Base-by-base conservation (phyloP, 2,329 filamentous ascomycete species). In the Neoascochyta sp. region DNA sequence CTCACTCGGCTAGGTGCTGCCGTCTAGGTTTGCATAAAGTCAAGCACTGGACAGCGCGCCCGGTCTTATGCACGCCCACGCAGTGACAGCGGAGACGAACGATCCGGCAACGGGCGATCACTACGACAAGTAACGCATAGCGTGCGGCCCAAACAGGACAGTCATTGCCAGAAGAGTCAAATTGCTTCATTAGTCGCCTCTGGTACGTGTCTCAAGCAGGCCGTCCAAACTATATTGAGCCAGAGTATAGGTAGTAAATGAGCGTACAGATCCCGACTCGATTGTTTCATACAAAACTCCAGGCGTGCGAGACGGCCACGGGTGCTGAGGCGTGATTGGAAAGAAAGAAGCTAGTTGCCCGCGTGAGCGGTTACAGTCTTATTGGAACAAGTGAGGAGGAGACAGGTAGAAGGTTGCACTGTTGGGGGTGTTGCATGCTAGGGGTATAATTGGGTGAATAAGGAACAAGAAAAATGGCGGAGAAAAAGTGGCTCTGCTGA, bases 341-440 rank as follows among this genome's bases (percentile, higher is more conserved):
- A 27, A 43, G 31, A 46, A 51, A 60, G 39, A 44, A 49, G 39
- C 28, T 52, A 51, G 34, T 54, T 41, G 47, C 54, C 61, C 60
- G 61, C 60, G 61, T 45, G 61, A 62, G 61, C 61, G 55, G 60
- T 52, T 58, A 62, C 57, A 60, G 51, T 63, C 60, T 63, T 62
- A 55, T 60, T 44, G 34, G 27, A 41, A 37, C 36, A 36, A 48
- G 28, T 34, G 22, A 40, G 47, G 45, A 40, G 47, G 34, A 41
- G n/a, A n/a, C n/a, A n/a, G n/a, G n/a, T n/a, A n/a, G n/a, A n/a
- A n/a, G n/a, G n/a, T n/a, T n/a, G n/a, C n/a, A n/a, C n/a, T 24
- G 34, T 32, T 4, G 16, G 25, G 28, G 23, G 15, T 14, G 22
- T 29, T 20, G 34, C 34, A 37, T 32, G 26, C 19, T 32, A 20